Base-by-base conservation (phyloP, 2,329 filamentous ascomycete genomes). In the Aspergillus novoparasiticus region DNA sequence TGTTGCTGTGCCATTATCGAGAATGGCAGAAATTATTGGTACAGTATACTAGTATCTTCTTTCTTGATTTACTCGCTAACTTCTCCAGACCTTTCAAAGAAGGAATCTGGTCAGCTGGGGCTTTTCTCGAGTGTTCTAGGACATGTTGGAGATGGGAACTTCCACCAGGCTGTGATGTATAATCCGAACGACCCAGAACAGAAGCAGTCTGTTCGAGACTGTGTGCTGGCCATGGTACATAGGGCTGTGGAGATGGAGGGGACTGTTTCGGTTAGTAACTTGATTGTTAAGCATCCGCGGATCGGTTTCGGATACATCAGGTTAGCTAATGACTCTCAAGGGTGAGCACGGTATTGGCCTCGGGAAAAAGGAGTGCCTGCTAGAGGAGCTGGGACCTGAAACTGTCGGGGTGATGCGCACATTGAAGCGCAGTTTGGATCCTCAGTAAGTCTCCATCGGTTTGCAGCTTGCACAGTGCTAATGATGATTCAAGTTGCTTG, bases 101-200 rank as follows among this genome's bases (percentile, higher is more conserved):
- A 91, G 73, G 91, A 96, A 72, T 90, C 95, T 85, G 90, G 94
- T 70, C 88, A 92, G 9, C 82, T 96, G 16, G 92, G 92, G 0
- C 80, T 96, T 2, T 95, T 96, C 74, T 92, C 92, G 0, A 92
- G 89, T 68, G 90, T 95, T 26, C 81, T 96, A 4, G 93, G 93
- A 3, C 93, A 97, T 73, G 89, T 96, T 60, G 93, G 93, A 16
- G 93, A 96, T 73, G 93, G 93, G 41, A 96, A 96, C 78, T 96
- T 96, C 80, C 93, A 96, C 76, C 90, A 93, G 76, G 91, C 89
- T 72, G 94, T 97, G 78, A 89, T 96, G 79, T 96, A 96, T 76
- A 87, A 94, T 77, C 85, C 85, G 23, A 83, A 82, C 28, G 83
- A 92, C 59, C 83, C 86, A 9, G 86, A 83, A 28, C 90, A 96